Conservation (phyloP, 2,329 filamentous ascomycete species). For the Leptodontidium sp. region DNA sequence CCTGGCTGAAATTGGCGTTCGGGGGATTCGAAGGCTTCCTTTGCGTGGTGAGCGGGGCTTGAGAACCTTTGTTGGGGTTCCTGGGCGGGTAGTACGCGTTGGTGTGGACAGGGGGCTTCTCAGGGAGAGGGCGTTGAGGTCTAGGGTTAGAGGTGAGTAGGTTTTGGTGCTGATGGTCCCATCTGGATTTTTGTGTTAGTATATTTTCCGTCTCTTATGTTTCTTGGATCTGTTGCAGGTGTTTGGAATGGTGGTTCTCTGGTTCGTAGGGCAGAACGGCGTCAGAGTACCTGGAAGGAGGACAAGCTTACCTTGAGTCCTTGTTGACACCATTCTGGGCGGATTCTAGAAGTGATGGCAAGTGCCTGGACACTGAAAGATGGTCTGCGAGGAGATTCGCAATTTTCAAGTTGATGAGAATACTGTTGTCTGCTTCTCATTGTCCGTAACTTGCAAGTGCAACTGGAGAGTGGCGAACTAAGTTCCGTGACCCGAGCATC, state of each 20-base stretch:
- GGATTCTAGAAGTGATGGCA: not conserved
- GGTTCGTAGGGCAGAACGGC: too few species aligned
- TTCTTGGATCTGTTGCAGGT: not conserved
- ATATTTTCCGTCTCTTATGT: not conserved
- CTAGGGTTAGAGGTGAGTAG: conserved; percentile 15
- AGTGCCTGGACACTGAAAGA: not conserved
- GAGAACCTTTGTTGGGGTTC: conserved; percentile 13
- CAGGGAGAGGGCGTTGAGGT: conserved; percentile 13
- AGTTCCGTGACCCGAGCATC: not conserved
- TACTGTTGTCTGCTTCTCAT: not conserved
- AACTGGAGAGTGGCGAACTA: not conserved
- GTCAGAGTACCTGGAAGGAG: not conserved
- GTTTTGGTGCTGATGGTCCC: conserved; percentile 21
- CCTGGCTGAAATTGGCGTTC: conserved; percentile 2
- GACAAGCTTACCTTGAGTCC: conserved; percentile 7
- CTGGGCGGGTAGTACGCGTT: not conserved
- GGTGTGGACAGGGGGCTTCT: conserved; percentile 1
- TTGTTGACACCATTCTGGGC: conserved; percentile 25
- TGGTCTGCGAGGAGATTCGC: not conserved
- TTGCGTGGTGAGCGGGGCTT: conserved; percentile 17
- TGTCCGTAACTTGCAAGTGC: not conserved
- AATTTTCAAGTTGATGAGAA: not conserved
- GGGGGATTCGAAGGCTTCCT: not conserved
- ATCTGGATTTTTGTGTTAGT: not conserved
- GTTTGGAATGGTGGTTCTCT: too few species aligned